Conservation (phyloP, 2,329 filamentous ascomycete genomes). For the Sporothrix variecibatus region DNA sequence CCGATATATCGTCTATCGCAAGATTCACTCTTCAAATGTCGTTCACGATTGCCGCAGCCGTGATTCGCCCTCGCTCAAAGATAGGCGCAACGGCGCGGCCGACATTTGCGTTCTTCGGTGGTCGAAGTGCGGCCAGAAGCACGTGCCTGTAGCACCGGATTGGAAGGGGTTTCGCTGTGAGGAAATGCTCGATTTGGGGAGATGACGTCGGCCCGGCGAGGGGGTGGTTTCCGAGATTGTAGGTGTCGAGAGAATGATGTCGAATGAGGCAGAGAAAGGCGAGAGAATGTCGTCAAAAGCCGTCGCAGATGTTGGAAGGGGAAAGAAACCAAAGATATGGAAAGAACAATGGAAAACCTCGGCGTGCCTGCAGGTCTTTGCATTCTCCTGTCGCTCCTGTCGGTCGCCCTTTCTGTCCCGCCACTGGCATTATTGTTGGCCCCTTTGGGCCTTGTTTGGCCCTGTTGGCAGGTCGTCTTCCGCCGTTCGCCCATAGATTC, state of each 20-base stretch:
- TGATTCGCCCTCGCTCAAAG: not conserved
- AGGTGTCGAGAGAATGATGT: not conserved
- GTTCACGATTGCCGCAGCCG: slow-evolving; percentile 4
- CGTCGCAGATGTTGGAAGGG: not conserved
- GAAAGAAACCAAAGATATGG: not conserved
- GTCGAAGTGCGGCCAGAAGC: not conserved
- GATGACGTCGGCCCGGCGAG: slow-evolving; percentile 10
- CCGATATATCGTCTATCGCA: not conserved
- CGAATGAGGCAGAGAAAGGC: not conserved
- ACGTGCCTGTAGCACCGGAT: slow-evolving; percentile 12
- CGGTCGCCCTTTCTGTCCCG: not conserved
- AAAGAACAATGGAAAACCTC: slow-evolving; percentile 10
- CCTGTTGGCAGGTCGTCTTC: not conserved
- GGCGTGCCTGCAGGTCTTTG: slow-evolving; percentile 12
- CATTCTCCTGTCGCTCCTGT: no score
- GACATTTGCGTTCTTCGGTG: not conserved
- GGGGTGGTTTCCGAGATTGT: not conserved
- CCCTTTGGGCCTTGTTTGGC: not conserved
- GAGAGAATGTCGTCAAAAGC: not conserved
- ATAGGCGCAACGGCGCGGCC: not conserved
- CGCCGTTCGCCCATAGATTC: not conserved
- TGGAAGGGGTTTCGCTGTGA: not conserved
- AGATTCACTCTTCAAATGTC: no score
- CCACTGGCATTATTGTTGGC: slow-evolving; percentile 3
- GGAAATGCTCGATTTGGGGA: not conserved